Evolutionary conservation across 108 stramenopile genomes (phyloP), one percentile per base, ranked within the genome.

Genomic region (Chaetoceros tenuissimus): DNA sequence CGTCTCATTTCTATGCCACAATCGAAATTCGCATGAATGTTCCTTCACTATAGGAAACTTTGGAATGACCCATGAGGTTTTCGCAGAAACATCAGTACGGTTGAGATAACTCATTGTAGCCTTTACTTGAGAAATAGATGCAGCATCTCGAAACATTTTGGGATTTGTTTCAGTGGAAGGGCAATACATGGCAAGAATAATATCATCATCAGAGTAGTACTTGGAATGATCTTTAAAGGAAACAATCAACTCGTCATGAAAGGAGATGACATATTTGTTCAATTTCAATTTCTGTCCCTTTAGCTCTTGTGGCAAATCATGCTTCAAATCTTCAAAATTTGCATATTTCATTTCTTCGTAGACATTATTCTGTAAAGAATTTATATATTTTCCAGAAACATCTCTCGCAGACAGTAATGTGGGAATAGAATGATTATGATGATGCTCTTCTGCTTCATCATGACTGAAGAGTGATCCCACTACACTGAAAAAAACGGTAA

Each of bases 11-110:
- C 23, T 7, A 7, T 7, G 18, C 22, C 19, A 75, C 50, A 82
- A 34, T 31, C 46, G 54, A 51, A 84, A 84, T 23, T 68, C 62
- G 43, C 82, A 84, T 5, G 51, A 31, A 29, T 68, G 40, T 47
- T 71, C 60, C 3, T 68, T 62, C 21, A 72, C 23, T 7, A 67
- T 59, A 28, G 82, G 78, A 67, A 83, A 84, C 10, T 43, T 13
- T 22, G 75, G 78, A 51, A 84, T 77, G 51, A 19, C 48, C 82
- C 82, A 84, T 10, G 5, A 40, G 34, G 5, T 40, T 13, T 10
- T 40, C 13, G 34, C 13, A 5, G 13, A 40, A 10, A 10, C 34
- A 40, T 40, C 34, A 5, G 34, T 40, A 40, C 5, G 5, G 13
- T 40, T 40, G 5, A 10, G 34, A 10, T 5, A 5, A 40, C 5